These are phyloP conservation scores for Penicillium oxalicum DNA, from an alignment of 2,329 filamentous ascomycete species.

Conservation along the genomic window DNA sequence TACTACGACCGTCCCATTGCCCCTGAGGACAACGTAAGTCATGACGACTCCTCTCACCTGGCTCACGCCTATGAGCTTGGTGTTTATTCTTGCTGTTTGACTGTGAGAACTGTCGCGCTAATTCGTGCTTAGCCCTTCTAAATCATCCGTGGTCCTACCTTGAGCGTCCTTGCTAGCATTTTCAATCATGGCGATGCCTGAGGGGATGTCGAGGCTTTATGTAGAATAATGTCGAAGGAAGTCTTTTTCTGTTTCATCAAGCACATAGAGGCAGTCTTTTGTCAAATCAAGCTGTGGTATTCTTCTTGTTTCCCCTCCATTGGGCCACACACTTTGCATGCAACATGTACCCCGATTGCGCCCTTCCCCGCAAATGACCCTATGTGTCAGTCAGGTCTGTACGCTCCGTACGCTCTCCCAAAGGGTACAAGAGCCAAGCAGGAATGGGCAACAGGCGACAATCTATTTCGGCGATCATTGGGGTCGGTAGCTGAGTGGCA, in stretches of 20 bases:
- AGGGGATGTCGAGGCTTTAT: conserved; percentile 15
- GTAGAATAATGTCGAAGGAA: conserved; percentile 35
- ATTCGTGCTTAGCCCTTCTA: conserved; percentile 32
- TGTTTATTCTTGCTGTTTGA: no score
- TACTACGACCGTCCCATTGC: conserved; percentile 55
- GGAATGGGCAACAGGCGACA: no score
- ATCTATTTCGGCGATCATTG: no score
- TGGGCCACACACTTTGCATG: not conserved
- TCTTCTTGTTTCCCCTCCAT: conserved; percentile 3
- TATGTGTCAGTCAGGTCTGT: not conserved
- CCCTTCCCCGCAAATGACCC: not conserved
- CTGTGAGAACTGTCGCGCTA: conserved; percentile 8
- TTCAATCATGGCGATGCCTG: conserved; percentile 7
- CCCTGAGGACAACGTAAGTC: conserved; percentile 56
- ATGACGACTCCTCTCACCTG: not conserved
- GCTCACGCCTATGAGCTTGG: no score
- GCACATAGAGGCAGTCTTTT: conserved; percentile 30
- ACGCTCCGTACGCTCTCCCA: no score
- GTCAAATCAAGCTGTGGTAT: conserved; percentile 5
- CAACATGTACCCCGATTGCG: not conserved
- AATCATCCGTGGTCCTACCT: conserved; percentile 19
- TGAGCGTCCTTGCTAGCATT: conserved; percentile 5
- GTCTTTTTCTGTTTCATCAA: conserved; percentile 26
- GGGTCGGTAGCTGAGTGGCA: no score
- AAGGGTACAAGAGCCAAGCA: no score